Conservation (phyloP, 208 protist species). For the Crithidia thermophila region DNA sequence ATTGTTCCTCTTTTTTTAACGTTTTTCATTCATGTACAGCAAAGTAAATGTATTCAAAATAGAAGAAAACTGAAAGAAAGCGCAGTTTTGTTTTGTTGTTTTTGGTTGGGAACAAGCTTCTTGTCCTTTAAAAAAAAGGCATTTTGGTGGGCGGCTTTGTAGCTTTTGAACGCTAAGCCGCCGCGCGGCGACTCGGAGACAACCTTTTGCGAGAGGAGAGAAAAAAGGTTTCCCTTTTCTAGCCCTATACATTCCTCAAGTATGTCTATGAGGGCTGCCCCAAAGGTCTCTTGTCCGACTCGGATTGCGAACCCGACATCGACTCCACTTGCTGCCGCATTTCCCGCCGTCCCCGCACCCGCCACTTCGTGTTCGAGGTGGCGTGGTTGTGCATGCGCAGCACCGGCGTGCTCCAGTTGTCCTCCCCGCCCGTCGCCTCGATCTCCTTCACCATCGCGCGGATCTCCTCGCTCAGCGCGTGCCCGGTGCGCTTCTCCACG, state of each 20-base stretch:
- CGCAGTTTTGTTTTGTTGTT: too few relatives aligned
- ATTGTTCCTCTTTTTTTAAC: too few relatives aligned
- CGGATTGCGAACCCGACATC: constrained; percentile 4
- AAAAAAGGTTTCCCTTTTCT: neutral
- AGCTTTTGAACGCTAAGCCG: too few relatives aligned
- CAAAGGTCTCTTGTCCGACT: constrained; percentile 18
- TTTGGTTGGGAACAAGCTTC: too few relatives aligned
- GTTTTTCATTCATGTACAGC: too few relatives aligned
- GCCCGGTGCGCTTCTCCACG: constrained; percentile 51
- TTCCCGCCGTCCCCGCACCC: constrained; percentile 36
- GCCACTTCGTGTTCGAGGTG: constrained; percentile 33
- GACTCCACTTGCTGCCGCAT: constrained; percentile 37
- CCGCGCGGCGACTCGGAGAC: too few relatives aligned
- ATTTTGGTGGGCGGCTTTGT: too few relatives aligned
- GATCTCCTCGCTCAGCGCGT: constrained; percentile 39
- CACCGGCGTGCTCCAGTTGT: constrained; percentile 44
- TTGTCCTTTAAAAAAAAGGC: too few relatives aligned
- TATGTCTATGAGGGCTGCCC: neutral
- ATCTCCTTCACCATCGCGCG: constrained; percentile 21
- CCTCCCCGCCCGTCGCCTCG: constrained; percentile 31
- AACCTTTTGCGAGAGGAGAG: too few relatives aligned
- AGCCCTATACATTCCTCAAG: neutral
- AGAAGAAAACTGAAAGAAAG: too few relatives aligned
- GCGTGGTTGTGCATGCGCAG: constrained; percentile 24
- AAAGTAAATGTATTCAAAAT: too few relatives aligned